phyloP scores from a whole-genome alignment of 805 yeast genomes.

The Citeromyces matritensis region DNA sequence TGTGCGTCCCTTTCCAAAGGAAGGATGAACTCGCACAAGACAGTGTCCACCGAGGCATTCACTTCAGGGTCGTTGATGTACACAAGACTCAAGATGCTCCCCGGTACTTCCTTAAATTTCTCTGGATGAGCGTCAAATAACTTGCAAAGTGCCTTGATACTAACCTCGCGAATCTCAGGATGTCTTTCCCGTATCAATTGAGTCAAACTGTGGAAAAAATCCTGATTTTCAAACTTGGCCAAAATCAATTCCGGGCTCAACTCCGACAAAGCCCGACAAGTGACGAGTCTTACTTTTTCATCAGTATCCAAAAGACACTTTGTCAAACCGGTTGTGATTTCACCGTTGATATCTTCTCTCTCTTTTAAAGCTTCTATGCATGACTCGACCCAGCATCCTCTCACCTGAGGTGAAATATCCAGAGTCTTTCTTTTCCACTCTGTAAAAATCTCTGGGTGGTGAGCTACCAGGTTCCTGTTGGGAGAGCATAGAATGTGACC shows the following conservation, averaged over 20 bases:
- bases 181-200: constrained; percentile 64
- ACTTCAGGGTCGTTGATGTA: constrained; percentile 62
- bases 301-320: constrained; percentile 66
- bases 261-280: constrained; percentile 34
- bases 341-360: constrained; percentile 30
- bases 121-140: constrained; percentile 25
- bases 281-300: constrained; percentile 51
- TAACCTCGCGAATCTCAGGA: constrained; percentile 42
- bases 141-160: constrained; percentile 37
- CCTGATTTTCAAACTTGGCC: constrained; percentile 25
- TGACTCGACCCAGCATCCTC: constrained; percentile 57
- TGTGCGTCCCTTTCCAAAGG: constrained; percentile 33
- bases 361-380: constrained; percentile 28
- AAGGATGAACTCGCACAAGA: constrained; percentile 42
- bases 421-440: constrained; percentile 65
- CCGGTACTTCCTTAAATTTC: constrained; percentile 40
- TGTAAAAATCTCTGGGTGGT: constrained; percentile 45
- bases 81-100: constrained; percentile 43
- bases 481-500: constrained; percentile 48
- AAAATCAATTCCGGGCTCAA: constrained; percentile 32
- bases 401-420: constrained; percentile 50
- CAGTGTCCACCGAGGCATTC: constrained; percentile 48
- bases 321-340: constrained; percentile 39
- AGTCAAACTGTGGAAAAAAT: constrained; percentile 36
- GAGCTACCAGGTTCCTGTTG: constrained; percentile 38